Conservation (phyloP, 2,329 filamentous ascomycete genomes). For the Diaporthe destruens region DNA sequence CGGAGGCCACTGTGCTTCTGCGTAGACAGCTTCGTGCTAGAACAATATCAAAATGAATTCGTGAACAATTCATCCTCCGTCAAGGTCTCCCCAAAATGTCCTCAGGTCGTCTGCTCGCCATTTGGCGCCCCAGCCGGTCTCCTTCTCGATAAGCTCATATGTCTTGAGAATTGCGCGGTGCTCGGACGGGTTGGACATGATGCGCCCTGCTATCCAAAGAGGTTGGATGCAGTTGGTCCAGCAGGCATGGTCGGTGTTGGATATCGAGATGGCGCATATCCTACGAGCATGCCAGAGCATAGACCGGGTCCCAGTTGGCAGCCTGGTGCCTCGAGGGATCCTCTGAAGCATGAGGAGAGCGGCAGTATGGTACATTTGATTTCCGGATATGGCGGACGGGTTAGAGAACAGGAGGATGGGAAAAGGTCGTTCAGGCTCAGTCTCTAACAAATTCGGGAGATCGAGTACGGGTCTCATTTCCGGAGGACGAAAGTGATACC, state of each 20-base stretch:
- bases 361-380: conserved; percentile 69
- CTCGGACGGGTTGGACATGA: conserved; percentile 64
- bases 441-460: conserved; percentile 47
- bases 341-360: conserved; percentile 64
- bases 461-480: conserved; percentile 61
- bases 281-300: conserved; percentile 67
- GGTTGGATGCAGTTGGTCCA: conserved; percentile 70
- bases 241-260: conserved; percentile 67
- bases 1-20: conserved; percentile 63
- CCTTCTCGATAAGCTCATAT: conserved; percentile 31
- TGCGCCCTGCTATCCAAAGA: conserved; percentile 66
- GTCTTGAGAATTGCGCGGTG: conserved; percentile 43
- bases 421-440: conserved; percentile 55
- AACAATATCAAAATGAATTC: conserved; percentile 7
- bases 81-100: conserved; percentile 29
- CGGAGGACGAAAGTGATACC: conserved; percentile 59
- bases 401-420: conserved; percentile 65
- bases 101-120: conserved; percentile 30
- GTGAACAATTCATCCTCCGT: conserved; percentile 5
- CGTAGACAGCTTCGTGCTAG: conserved; percentile 44
- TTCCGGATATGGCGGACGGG: conserved; percentile 68
- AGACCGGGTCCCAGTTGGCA: conserved; percentile 50
- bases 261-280: conserved; percentile 67
- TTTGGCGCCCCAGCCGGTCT: conserved; percentile 28
- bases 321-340: conserved; percentile 50